These are phyloP conservation scores for Ophiostoma novo-ulmi DNA, from an alignment of 2,329 filamentous ascomycete genomes.

Conservation along the genomic window DNA sequence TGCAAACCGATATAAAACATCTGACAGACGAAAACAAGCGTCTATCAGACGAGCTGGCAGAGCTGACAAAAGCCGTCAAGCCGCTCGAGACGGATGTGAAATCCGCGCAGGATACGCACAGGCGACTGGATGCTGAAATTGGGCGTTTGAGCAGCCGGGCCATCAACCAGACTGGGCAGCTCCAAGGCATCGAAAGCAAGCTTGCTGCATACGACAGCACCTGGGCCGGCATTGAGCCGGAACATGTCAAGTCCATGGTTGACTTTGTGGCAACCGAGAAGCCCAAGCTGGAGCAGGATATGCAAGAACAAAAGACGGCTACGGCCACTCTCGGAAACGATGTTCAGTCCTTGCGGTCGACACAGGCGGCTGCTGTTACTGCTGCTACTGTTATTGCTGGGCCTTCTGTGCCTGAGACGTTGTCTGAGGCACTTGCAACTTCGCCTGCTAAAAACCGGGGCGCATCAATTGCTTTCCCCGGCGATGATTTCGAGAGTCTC, in stretches of 20 bases:
- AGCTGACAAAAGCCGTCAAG: neutral
- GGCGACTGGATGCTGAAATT: neutral
- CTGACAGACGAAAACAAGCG: neutral
- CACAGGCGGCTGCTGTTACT: neutral
- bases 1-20: neutral
- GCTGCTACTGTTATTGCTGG: neutral
- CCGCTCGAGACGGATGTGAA: neutral
- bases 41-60: neutral
- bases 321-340: neutral
- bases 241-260: neutral
- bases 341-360: neutral
- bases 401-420: neutral
- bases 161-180: neutral
- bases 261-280: conserved; percentile 17
- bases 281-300: neutral
- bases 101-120: neutral
- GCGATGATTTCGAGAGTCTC: conserved; percentile 26
- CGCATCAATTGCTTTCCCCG: conserved; percentile 21
- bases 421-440: neutral
- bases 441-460: neutral
- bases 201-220: neutral
- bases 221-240: conserved; percentile 18
- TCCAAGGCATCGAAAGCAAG: neutral
- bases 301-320: conserved; percentile 8
- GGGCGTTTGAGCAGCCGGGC: neutral